Conservation (phyloP, 768 basidiomycete species). For the Mycena chlorophos region DNA sequence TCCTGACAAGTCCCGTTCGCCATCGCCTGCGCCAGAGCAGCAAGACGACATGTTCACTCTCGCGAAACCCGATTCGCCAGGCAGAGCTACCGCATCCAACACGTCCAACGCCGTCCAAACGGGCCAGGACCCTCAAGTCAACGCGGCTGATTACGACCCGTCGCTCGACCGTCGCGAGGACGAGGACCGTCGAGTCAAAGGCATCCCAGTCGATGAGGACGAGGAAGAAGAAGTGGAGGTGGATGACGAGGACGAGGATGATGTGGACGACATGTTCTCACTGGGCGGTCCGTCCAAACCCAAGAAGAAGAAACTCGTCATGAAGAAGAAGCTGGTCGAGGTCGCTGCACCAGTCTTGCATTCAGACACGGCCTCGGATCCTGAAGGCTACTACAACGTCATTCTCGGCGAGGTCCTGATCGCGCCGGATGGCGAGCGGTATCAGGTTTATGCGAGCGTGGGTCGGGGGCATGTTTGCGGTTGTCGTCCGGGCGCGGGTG, state of each 20-base stretch:
- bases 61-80: conserved; percentile 18
- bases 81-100: not conserved
- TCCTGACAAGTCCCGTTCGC: conserved; percentile 32
- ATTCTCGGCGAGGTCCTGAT: conserved; percentile 87
- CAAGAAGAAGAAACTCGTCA: conserved; percentile 60
- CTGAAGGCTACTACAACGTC: conserved; percentile 94
- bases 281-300: conserved; percentile 45
- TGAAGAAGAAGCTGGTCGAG: conserved; percentile 4
- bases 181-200: conserved; percentile 66
- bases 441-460: conserved; percentile 92
- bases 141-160: conserved; percentile 23
- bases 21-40: conserved; percentile 18
- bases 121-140: conserved; percentile 13
- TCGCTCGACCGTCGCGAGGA: conserved; percentile 78
- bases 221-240: conserved; percentile 57
- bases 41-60: conserved; percentile 17
- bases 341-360: conserved; percentile 31
- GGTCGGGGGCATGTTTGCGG: conserved; percentile 99
- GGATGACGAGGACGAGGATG: conserved; percentile 83
- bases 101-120: not conserved
- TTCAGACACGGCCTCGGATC: conserved; percentile 87
- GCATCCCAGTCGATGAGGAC: conserved; percentile 38
- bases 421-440: conserved; percentile 71
- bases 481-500: conserved; percentile 88
- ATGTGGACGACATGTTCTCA: conserved; percentile 96